Percentiles rank a stretch among this genome's conserved stretches.
Evolutionary conservation across 2,329 filamentous ascomycete genomes (phyloP).

Genomic region (Incumbomyces delicatus): DNA sequence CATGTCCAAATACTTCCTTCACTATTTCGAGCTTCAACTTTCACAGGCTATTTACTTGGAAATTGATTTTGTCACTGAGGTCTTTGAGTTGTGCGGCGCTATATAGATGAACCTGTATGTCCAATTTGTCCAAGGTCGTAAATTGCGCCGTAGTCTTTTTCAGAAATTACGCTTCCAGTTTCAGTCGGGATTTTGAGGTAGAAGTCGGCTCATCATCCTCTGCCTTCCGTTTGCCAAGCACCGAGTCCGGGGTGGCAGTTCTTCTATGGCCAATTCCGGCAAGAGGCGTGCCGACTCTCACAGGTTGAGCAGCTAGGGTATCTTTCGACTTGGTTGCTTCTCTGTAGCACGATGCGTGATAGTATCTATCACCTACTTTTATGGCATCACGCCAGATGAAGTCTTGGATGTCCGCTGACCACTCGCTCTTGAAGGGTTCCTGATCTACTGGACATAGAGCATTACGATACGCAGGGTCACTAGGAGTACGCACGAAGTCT

Average conservation of each 20-base stretch:
- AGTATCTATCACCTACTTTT: slow-evolving; percentile 67
- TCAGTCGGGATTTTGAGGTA: slow-evolving; percentile 20
- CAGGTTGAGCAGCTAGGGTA: slow-evolving; percentile 16
- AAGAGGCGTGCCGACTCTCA: slow-evolving; percentile 29
- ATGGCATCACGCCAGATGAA: slow-evolving; percentile 94
- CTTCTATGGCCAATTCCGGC: slow-evolving; percentile 21
- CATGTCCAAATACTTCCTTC: no score
- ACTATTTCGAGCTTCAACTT: no score
- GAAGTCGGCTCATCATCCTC: slow-evolving; percentile 36
- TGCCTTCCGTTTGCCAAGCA: slow-evolving; percentile 66
- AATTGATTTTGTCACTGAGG: no score
- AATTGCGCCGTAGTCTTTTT: no score
- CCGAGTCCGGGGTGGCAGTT: slow-evolving; percentile 50
- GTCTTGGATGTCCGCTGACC: slow-evolving; percentile 86
- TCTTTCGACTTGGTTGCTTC: slow-evolving; percentile 62
- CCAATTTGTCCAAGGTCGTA: no score
- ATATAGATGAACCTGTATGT: no score
- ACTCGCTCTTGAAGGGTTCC: slow-evolving; percentile 85
- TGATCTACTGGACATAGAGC: slow-evolving; percentile 87
- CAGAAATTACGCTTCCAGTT: slow-evolving; percentile 22
- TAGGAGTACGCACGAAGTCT: slow-evolving; percentile 74
- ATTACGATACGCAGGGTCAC: slow-evolving; percentile 63
- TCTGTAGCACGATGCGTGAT: slow-evolving; percentile 79
- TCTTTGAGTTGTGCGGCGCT: no score
- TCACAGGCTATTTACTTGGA: no score